Percentiles rank a stretch among this genome's conserved stretches.
phyloP scores from a whole-genome alignment of 768 basidiomycete species.

The Tylopilus rubrobrunneus region DNA sequence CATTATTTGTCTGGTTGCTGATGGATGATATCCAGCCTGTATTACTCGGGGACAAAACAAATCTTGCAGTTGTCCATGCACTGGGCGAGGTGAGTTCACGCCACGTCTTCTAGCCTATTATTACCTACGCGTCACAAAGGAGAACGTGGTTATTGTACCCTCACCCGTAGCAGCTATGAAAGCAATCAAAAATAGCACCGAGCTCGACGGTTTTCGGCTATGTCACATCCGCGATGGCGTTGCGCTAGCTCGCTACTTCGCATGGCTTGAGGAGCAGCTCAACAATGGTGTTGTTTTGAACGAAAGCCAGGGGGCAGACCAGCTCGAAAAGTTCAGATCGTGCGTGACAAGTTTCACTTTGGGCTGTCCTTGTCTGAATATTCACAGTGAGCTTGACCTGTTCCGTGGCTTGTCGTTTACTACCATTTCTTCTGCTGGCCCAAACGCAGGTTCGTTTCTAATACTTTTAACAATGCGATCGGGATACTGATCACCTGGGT shows the following conservation, averaged over 20 bases:
- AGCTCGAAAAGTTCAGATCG: constrained; percentile 80
- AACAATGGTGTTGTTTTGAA: constrained; percentile 55
- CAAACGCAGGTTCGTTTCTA: constrained; percentile 71
- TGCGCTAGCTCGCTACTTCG: constrained; percentile 84
- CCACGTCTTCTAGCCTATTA: not conserved
- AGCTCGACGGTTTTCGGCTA: constrained; percentile 87
- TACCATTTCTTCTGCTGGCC: constrained; percentile 90
- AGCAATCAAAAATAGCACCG: constrained; percentile 73
- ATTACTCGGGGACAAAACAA: constrained; percentile 72
- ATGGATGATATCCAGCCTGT: constrained; percentile 49
- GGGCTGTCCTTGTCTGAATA: not conserved
- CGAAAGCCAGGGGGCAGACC: constrained; percentile 77
- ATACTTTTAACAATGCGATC: not conserved
- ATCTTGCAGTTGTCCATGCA: constrained; percentile 76
- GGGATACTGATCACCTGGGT: not conserved
- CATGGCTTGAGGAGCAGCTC: constrained; percentile 90
- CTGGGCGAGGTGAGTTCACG: constrained; percentile 55
- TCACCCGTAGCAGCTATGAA: constrained; percentile 81
- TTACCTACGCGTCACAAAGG: constrained; percentile 32
- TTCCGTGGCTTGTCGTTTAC: constrained; percentile 89
- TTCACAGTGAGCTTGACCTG: constrained; percentile 59
- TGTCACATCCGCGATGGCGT: constrained; percentile 87
- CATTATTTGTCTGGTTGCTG: not conserved
- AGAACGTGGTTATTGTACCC: constrained; percentile 54
- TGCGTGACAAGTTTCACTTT: constrained; percentile 36